Evolutionary conservation across 768 basidiomycete species (phyloP).

Genomic region (Termitomyces titanicus): DNA sequence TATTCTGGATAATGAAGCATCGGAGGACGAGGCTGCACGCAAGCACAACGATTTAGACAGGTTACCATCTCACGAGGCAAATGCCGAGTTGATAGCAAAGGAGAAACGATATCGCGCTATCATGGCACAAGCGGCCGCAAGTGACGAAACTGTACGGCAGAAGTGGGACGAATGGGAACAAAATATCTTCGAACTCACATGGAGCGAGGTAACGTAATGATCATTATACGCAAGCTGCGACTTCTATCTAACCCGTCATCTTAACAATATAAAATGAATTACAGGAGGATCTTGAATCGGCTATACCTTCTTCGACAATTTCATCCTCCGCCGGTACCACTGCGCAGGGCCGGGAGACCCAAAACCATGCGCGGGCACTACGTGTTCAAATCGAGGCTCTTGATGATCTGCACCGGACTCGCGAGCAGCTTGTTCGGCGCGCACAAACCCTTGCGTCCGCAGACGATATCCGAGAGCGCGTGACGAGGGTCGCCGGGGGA

Average conservation of each 20-base stretch:
- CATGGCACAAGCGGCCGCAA: conserved; percentile 65
- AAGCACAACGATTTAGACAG: conserved; percentile 46
- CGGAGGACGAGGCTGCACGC: conserved; percentile 73
- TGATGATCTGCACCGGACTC: conserved; percentile 62
- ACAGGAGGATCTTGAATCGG: conserved; percentile 62
- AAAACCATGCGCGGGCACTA: conserved; percentile 63
- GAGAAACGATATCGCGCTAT: conserved; percentile 70
- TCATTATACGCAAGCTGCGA: neutral
- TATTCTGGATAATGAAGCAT: conserved; percentile 86
- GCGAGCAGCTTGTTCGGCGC: conserved; percentile 59
- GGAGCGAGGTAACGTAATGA: conserved; percentile 50
- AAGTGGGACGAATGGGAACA: conserved; percentile 92
- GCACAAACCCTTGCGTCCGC: conserved; percentile 56
- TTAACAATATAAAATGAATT: neutral
- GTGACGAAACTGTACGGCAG: conserved; percentile 70
- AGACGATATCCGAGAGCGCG: conserved; percentile 71
- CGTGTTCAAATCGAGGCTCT: conserved; percentile 77
- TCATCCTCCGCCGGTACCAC: conserved; percentile 27
- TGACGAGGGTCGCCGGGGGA: conserved; percentile 62
- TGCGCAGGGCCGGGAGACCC: conserved; percentile 44
- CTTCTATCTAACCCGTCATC: neutral
- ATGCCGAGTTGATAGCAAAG: conserved; percentile 66
- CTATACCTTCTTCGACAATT: conserved; percentile 64
- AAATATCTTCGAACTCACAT: conserved; percentile 64
- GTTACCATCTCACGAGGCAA: conserved; percentile 75